A percentile compares a stretch with the other conserved stretches of the same genome.
Evolutionary conservation across 306 rosid genomes (phyloP).

Genomic region (Corylus heterophylla): DNA sequence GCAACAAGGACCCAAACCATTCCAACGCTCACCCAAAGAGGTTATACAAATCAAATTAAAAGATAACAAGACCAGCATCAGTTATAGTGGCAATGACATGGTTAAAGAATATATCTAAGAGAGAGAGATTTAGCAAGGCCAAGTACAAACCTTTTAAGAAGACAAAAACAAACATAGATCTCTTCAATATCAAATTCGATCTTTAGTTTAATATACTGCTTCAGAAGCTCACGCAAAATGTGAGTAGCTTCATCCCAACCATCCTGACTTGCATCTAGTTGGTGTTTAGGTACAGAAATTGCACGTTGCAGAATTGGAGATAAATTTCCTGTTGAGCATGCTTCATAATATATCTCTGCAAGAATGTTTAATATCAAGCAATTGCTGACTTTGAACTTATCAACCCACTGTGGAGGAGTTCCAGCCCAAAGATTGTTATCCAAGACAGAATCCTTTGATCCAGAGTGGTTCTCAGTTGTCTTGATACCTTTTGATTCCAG

Average conservation of each 20-base stretch:
- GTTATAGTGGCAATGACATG: neutral
- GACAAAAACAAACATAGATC: constrained; percentile 80
- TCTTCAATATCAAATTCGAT: constrained; percentile 81
- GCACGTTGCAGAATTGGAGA: constrained; percentile 56
- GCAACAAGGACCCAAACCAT: neutral
- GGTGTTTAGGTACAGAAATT: constrained; percentile 43
- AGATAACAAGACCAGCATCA: neutral
- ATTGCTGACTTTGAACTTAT: constrained; percentile 60
- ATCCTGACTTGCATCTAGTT: constrained; percentile 40
- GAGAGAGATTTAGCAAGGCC: constrained; percentile 20
- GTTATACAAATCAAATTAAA: neutral
- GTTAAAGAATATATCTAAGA: neutral
- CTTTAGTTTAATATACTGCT: constrained; percentile 70
- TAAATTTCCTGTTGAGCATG: constrained; percentile 45
- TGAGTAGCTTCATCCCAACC: constrained; percentile 50
- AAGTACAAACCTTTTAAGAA: constrained; percentile 65
- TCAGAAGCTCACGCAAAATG: constrained; percentile 66
- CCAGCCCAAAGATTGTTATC: constrained; percentile 69
- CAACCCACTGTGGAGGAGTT: constrained; percentile 81
- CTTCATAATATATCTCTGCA: constrained; percentile 55
- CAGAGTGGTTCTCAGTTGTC: constrained; percentile 33
- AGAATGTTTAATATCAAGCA: constrained; percentile 56
- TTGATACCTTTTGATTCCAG: constrained; percentile 29
- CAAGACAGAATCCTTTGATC: constrained; percentile 31
- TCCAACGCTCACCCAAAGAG: neutral